These are phyloP conservation scores for Diospyros kaki DNA, from an alignment of 148 eudicot species.

Conservation along the genomic window DNA sequence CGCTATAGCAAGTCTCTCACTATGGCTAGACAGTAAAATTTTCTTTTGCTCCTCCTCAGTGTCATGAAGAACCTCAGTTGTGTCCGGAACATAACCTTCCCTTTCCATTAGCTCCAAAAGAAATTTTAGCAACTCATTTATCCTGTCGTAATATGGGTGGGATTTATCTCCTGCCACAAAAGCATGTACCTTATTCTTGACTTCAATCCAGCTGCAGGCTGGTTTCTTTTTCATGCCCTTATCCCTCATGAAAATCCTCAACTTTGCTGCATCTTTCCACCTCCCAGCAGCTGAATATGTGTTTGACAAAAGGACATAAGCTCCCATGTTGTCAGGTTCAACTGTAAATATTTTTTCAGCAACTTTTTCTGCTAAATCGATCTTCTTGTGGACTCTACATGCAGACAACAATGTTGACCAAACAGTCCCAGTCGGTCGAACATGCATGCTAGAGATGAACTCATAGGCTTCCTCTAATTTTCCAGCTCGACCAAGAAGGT, in stretches of 20 bases:
- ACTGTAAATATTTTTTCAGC: constrained; percentile 37
- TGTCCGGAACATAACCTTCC: constrained; percentile 63
- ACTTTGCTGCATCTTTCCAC: constrained; percentile 62
- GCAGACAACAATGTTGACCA: constrained; percentile 69
- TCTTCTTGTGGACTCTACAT: constrained; percentile 61
- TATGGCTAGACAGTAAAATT: constrained; percentile 37
- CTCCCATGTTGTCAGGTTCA: constrained; percentile 49
- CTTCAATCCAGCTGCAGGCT: constrained; percentile 79
- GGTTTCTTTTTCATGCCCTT: constrained; percentile 57
- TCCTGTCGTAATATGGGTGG: constrained; percentile 46
- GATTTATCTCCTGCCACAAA: constrained; percentile 74
- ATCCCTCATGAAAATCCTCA: constrained; percentile 37
- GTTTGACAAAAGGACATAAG: constrained; percentile 55
- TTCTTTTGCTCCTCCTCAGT: constrained; percentile 58
- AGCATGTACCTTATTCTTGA: constrained; percentile 57
- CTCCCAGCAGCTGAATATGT: constrained; percentile 56
- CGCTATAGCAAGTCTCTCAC: constrained; percentile 66
- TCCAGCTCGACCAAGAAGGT: constrained; percentile 84
- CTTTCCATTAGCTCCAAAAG: constrained; percentile 46
- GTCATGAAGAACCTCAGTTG: constrained; percentile 57
- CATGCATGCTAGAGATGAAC: constrained; percentile 41
- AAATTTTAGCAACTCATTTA: constrained; percentile 38
- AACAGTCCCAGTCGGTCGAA: constrained; percentile 31
- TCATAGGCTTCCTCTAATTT: constrained; percentile 64
- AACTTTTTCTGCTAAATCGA: constrained; percentile 72